These are phyloP conservation scores for Scenedesmus sp. DNA, from an alignment of 163 green algal species.

Conservation along the genomic window DNA sequence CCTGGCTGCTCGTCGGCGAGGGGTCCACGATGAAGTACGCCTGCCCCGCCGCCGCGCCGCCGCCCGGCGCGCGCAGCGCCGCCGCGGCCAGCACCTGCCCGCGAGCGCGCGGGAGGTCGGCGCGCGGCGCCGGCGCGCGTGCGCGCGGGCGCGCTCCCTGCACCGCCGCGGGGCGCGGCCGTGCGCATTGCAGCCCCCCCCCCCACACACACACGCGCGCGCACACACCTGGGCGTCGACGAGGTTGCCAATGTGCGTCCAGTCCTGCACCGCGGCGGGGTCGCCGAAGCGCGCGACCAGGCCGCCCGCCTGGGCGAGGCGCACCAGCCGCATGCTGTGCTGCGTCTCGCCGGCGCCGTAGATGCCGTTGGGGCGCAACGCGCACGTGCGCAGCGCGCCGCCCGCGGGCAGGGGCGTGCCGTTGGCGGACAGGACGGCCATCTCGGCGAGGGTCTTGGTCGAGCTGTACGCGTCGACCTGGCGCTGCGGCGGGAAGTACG, in stretches of 20 bases:
- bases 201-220: no score
- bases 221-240: slow-evolving; percentile 6
- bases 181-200: no score
- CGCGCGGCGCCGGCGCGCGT: no score
- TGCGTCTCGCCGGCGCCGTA: slow-evolving; percentile 5
- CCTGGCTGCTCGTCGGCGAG: background rate
- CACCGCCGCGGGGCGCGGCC: no score
- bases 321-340: background rate
- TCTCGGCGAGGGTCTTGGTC: background rate
- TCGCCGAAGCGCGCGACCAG: background rate
- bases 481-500: background rate
- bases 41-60: background rate
- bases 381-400: background rate
- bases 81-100: no score
- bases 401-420: background rate
- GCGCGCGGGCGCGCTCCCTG: no score
- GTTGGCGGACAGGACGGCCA: background rate
- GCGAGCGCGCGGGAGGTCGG: no score
- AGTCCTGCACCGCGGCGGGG: background rate
- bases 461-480: slow-evolving; percentile 1
- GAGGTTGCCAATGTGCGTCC: slow-evolving; percentile 16
- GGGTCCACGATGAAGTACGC: background rate
- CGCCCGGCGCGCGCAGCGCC: background rate
- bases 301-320: background rate
- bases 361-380: slow-evolving; percentile 2